Evolutionary conservation across 768 basidiomycete genomes (phyloP), one percentile per base, ranked within the genome.

Genomic region (Suillus subaureus): DNA sequence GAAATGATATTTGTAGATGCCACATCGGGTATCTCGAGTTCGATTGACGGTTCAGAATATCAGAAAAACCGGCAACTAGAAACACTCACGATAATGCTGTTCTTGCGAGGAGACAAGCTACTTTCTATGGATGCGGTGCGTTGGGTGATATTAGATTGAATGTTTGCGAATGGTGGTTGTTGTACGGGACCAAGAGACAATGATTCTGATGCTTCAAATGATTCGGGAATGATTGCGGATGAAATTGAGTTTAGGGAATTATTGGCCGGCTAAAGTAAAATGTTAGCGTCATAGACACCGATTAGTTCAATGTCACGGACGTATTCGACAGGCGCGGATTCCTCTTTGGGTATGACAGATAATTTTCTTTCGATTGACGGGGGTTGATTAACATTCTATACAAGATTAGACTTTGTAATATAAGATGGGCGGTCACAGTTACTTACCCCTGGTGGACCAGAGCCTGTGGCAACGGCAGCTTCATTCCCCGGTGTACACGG

Each of bases 141-240:
- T 40, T 18, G 57, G 11, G 26, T 40, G n/a, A 18, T 6, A 58
- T 60, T 28, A 21, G 40, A 28, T 11, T 26, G 37, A 18, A 39
- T 26, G 40, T 58, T 23, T 58, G 39, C 26, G 16, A 21, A 21
- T 42, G 39, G 40, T 42, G 39, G 40, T 40, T 39, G 23, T 26
- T 42, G 26, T 60, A 28, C 26, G 18, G 6, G 12, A 6, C 18
- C 11, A 28, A 13, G 35, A 42, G 26, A 31, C 1, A 2, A 18
- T 3, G 58, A 13, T 42, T 40, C 57, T 42, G 58, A 60, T 60
- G 40, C 18, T 60, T 60, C 42, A 31, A 60, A 60, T 60, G 58
- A 42, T n/a, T 42, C 40, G 12, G 40, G 58, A 43, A 60, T 60
- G 26, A 60, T 42, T 42, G 58, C 26, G 31, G 39, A 60, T 31